These are phyloP conservation scores for Luffa acutangula DNA, from an alignment of 306 rosid species.

Conservation along the genomic window DNA sequence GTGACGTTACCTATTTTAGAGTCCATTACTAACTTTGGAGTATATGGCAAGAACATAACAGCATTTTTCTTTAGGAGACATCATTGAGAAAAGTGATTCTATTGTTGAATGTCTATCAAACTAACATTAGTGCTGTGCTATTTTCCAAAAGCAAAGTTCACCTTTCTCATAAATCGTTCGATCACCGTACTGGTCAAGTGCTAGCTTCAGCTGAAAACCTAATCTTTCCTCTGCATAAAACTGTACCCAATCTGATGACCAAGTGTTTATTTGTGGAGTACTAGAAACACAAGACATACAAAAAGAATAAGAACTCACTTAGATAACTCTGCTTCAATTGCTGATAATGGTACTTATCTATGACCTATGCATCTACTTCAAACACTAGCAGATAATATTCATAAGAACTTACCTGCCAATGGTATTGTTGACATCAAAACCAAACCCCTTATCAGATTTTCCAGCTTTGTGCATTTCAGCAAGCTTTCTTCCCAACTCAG, in stretches of 20 bases:
- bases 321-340: background rate
- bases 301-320: background rate
- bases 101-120: background rate
- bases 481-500: slow-evolving; percentile 75
- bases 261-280: slow-evolving; percentile 83
- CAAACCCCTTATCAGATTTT: slow-evolving; percentile 70
- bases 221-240: slow-evolving; percentile 76
- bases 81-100: background rate
- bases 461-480: slow-evolving; percentile 94
- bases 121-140: background rate
- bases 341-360: background rate
- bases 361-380: background rate
- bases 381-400: background rate
- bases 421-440: slow-evolving; percentile 77
- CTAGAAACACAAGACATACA: slow-evolving; percentile 27
- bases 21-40: background rate
- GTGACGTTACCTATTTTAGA: background rate
- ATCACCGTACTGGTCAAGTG: slow-evolving; percentile 57
- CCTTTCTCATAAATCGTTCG: slow-evolving; percentile 66
- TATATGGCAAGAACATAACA: background rate
- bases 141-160: slow-evolving; percentile 11
- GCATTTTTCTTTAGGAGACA: background rate
- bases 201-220: slow-evolving; percentile 78
- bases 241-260: slow-evolving; percentile 88
- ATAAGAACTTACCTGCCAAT: slow-evolving; percentile 60